A percentile compares a stretch with the other conserved stretches of the same genome.
These are phyloP conservation scores for Eutypella sp. DNA, from an alignment of 2,329 filamentous ascomycete species.

Conservation along the genomic window DNA sequence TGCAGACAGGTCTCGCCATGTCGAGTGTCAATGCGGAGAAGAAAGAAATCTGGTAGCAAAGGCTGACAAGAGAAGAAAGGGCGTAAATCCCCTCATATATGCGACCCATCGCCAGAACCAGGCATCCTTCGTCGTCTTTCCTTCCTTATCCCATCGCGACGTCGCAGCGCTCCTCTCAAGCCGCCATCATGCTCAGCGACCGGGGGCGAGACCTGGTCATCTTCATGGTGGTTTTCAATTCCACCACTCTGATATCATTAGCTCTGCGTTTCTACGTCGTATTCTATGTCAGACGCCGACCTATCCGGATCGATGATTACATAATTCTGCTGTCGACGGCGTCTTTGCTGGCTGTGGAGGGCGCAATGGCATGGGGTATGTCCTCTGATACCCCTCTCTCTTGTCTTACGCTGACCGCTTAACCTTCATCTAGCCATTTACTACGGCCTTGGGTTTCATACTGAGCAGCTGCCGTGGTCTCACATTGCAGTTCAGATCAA, in stretches of 20 bases:
- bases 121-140: too few relatives aligned
- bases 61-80: too few relatives aligned
- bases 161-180: too few relatives aligned
- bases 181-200: too few relatives aligned
- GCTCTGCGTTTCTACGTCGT: conserved; percentile 4
- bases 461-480: neutral
- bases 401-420: neutral
- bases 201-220: conserved; percentile 2
- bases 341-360: conserved; percentile 1
- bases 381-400: neutral
- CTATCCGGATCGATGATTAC: conserved; percentile 2
- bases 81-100: too few relatives aligned
- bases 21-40: too few relatives aligned
- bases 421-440: neutral
- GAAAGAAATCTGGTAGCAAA: too few relatives aligned
- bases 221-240: conserved; percentile 2
- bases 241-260: neutral
- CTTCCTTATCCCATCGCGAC: too few relatives aligned
- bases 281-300: neutral
- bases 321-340: neutral
- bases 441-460: conserved; percentile 2
- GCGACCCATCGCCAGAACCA: too few relatives aligned
- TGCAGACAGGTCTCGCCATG: too few relatives aligned
- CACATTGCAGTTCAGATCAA: conserved; percentile 2
- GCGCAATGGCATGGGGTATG: conserved; percentile 1